Base-by-base conservation (phyloP, 805 yeast genomes). In the Cyberlindnera mycetangii region DNA sequence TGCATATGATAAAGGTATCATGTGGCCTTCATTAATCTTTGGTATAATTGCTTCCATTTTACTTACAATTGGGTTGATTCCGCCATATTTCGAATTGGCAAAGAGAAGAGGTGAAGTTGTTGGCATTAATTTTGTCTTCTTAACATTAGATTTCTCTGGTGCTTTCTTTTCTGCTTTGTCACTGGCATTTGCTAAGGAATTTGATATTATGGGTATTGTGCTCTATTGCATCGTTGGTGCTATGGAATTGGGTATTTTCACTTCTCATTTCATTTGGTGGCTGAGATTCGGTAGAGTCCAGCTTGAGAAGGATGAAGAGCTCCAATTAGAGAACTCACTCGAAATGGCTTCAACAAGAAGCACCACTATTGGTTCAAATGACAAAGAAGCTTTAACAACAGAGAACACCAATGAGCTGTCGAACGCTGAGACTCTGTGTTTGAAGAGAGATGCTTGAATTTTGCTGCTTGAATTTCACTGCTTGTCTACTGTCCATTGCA, bases 51-150 rank as follows among this genome's bases (percentile, higher is more conserved):
- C 97, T 0, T 79, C 93, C 1, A 70, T 90, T 0, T 60, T 87
- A 16, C 67, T 92, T 8, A 93, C 85, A 0, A 59, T 75, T 3
- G 98, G 98, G 0, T 70, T 92, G 28, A 51, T 92, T 0, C 97
- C 97, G 0, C 97, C 97, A 5, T 92, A 90, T 61, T 81, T 79
- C 54, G 97, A 92, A 61, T 67, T 92, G 20, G 75, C 80, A 25
- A 86, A 88, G 58, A 72, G 96, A 51, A 64, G 78, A 41, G 97
- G 97, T 2, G 68, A 85, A 28, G 97, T 92, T 3, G 80, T 89
- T 3, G 98, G 98, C 0, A 84, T 92, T 57, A 89, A 89, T 60
- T 89, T 92, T 58, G 53, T 85, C 3, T 92, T 92, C 51, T 69
- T 92, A 46, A 56, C 72, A 5, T 66, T 90, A 67, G 97, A 92